Percentiles rank a stretch among this genome's conserved stretches.
phyloP scores from a whole-genome alignment of 306 rosid genomes.

The Cicer yamashitae region DNA sequence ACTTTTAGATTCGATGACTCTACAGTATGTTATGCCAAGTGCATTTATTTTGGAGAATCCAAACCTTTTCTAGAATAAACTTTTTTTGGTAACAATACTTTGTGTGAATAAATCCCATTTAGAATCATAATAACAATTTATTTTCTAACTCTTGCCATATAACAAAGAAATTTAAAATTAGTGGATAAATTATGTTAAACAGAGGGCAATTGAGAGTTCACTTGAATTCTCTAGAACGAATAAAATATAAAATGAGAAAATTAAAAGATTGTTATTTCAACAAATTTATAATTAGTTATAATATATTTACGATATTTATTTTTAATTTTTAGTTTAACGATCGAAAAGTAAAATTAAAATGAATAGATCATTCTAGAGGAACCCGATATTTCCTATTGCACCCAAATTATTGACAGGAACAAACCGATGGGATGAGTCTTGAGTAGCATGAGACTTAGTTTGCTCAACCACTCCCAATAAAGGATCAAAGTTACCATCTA shows the following conservation, averaged over 20 bases:
- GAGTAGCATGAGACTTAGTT: slow-evolving; percentile 2
- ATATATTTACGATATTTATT: too few species aligned
- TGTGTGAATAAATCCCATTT: not conserved
- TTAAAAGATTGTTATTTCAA: too few species aligned
- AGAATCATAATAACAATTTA: not conserved
- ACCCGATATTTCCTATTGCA: not conserved
- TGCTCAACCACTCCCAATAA: slow-evolving; percentile 34
- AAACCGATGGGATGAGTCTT: not conserved
- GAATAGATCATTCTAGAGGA: too few species aligned
- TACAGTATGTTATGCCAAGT: not conserved
- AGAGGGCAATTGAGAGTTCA: not conserved
- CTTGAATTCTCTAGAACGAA: too few species aligned
- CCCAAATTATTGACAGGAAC: slow-evolving; percentile 32
- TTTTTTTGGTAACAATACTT: slow-evolving; percentile 12
- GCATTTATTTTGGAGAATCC: not conserved
- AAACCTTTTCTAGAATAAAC: not conserved
- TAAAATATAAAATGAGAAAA: too few species aligned
- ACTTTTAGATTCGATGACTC: not conserved
- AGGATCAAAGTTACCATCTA: slow-evolving; percentile 29
- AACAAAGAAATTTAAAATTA: not conserved
- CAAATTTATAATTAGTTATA: too few species aligned
- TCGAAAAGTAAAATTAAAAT: too few species aligned
- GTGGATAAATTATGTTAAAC: not conserved
- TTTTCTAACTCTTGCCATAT: not conserved
- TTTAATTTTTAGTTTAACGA: too few species aligned